phyloP scores from a whole-genome alignment of 352 stramenopile genomes.

The Pythium phragmiticola region DNA sequence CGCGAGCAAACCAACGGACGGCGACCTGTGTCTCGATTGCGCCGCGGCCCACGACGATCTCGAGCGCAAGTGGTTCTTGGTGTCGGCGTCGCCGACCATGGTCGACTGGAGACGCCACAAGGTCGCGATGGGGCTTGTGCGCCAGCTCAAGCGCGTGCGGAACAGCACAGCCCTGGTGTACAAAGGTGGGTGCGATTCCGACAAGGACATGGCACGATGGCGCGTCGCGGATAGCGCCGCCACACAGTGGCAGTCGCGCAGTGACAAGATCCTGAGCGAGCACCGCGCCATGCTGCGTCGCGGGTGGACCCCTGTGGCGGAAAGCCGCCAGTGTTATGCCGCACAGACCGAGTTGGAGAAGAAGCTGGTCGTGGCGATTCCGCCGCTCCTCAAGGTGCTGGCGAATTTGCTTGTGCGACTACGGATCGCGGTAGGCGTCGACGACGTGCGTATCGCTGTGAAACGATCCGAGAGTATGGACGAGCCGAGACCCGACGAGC shows the following conservation, averaged over 20 bases:
- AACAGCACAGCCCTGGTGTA: conserved; percentile 1
- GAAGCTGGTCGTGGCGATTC: conserved; percentile 7
- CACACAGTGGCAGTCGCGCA: conserved; percentile 8
- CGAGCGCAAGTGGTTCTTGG: conserved; percentile 13
- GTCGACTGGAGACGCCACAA: conserved; percentile 14
- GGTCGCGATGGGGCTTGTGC: conserved; percentile 1
- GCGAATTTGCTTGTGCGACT: conserved; percentile 11
- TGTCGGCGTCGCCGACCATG: conserved; percentile 7
- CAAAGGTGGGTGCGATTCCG: conserved; percentile 1
- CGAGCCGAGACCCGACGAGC: not conserved
- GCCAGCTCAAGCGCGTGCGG: conserved; percentile 8
- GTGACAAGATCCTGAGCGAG: conserved; percentile 4
- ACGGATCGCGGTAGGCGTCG: not conserved
- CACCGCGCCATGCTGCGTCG: conserved; percentile 4
- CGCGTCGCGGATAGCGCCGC: conserved; percentile 3
- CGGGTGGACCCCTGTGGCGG: conserved; percentile 4
- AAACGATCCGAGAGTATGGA: conserved; percentile 4
- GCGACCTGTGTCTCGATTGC: conserved; percentile 10
- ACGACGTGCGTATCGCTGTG: not conserved
- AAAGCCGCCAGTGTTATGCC: conserved; percentile 6
- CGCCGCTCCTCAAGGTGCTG: conserved; percentile 11
- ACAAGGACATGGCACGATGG: conserved; percentile 10
- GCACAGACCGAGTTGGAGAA: conserved; percentile 4
- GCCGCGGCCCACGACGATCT: conserved; percentile 9
- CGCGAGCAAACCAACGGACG: not conserved